Evolutionary conservation across 208 protist genomes (phyloP).

Genomic region (Trypanosoma rangeli): DNA sequence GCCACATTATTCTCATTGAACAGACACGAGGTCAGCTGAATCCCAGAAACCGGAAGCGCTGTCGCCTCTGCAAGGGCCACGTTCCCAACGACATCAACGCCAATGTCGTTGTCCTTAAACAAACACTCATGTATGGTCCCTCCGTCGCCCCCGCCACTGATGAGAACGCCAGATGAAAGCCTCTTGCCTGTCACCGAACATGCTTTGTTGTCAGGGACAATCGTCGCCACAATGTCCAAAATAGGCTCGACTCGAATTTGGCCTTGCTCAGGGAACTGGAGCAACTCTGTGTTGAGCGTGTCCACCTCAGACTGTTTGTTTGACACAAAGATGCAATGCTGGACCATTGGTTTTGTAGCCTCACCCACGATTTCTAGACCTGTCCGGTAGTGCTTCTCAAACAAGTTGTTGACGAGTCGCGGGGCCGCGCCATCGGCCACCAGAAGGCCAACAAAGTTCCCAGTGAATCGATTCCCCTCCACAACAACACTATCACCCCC

Average conservation of each 20-base stretch:
- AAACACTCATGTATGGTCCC: slow-evolving; percentile 42
- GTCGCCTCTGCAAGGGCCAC: neutral
- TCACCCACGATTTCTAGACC: slow-evolving; percentile 71
- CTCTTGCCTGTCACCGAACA: slow-evolving; percentile 1
- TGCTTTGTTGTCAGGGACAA: slow-evolving; percentile 43
- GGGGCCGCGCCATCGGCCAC: slow-evolving; percentile 65
- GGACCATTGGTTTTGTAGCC: slow-evolving; percentile 42
- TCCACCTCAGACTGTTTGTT: neutral
- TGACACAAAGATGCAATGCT: slow-evolving; percentile 58
- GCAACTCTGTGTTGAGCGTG: neutral
- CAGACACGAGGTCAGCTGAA: slow-evolving; percentile 17
- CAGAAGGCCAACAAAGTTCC: slow-evolving; percentile 77
- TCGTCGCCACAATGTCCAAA: slow-evolving; percentile 26
- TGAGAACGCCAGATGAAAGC: slow-evolving; percentile 52
- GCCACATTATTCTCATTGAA: slow-evolving; percentile 35
- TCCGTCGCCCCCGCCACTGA: slow-evolving; percentile 42
- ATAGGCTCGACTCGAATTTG: slow-evolving; percentile 34
- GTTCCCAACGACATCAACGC: slow-evolving; percentile 60
- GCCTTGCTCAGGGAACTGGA: slow-evolving; percentile 29
- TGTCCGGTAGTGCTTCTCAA: slow-evolving; percentile 61
- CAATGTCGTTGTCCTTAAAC: slow-evolving; percentile 75
- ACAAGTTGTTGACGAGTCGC: slow-evolving; percentile 59
- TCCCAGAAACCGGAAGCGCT: neutral
- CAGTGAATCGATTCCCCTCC: slow-evolving; percentile 57
- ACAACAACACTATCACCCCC: slow-evolving; percentile 11